These are phyloP conservation scores for Fermentozyma sake DNA, from an alignment of 1,139 yeast species.

Conservation along the genomic window DNA sequence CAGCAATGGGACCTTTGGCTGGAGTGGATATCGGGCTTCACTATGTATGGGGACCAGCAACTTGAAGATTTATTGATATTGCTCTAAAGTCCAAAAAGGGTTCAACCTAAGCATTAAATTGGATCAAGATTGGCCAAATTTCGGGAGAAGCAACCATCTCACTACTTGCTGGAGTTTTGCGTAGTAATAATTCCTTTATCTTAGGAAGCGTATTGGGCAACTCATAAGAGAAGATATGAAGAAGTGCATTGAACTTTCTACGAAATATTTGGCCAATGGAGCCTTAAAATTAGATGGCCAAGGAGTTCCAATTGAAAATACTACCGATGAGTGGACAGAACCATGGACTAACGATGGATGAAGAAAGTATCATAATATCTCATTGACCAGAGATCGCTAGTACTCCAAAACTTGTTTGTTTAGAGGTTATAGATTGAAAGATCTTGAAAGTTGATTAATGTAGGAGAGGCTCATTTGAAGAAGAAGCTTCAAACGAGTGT, in stretches of 20 bases:
- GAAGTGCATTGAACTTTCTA: slow-evolving; percentile 4
- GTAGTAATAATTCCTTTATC: slow-evolving; percentile 14
- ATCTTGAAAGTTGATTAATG: too few species aligned
- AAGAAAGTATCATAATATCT: slow-evolving; percentile 8
- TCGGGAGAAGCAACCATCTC: slow-evolving; percentile 12
- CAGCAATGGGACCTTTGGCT: slow-evolving; percentile 4
- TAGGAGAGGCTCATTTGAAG: too few species aligned
- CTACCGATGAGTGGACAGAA: slow-evolving; percentile 7
- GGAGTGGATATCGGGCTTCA: slow-evolving; percentile 12
- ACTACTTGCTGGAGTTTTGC: slow-evolving; percentile 11
- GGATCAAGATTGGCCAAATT: slow-evolving; percentile 19
- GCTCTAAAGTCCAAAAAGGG: slow-evolving; percentile 5
- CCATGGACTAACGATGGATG: slow-evolving; percentile 3
- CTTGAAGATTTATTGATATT: slow-evolving; percentile 6
- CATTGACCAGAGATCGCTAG: too few species aligned
- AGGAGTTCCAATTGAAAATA: slow-evolving; percentile 7
- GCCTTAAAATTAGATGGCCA: slow-evolving; percentile 4
- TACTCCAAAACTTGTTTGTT: too few species aligned
- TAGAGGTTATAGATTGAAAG: too few species aligned
- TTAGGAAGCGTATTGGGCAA: slow-evolving; percentile 20
- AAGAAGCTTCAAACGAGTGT: too few species aligned
- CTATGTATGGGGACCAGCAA: slow-evolving; percentile 10
- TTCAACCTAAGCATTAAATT: slow-evolving; percentile 8
- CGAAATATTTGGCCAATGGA: slow-evolving; percentile 7
- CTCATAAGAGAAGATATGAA: slow-evolving; percentile 5